Percentiles rank a stretch among this genome's conserved stretches.
Evolutionary conservation across 2,329 filamentous ascomycete genomes (phyloP).

Genomic region (Arthroderma uncinatum): DNA sequence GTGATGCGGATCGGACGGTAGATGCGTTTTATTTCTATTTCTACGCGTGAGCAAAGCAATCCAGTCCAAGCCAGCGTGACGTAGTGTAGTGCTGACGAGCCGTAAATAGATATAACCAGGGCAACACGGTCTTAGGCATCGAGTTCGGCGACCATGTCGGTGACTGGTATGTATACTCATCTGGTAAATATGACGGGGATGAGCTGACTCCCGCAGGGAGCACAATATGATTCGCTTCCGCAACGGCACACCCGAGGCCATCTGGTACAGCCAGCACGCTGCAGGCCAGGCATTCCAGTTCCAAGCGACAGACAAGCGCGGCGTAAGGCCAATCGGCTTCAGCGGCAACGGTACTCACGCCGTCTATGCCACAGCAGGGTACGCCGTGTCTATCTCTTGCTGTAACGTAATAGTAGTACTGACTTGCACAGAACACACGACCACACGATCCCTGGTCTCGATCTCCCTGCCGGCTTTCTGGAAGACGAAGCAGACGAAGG

Average conservation of each 20-base stretch:
- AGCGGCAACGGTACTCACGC: slow-evolving; percentile 53
- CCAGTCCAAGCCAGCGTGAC: background rate
- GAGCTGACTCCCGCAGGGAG: slow-evolving; percentile 37
- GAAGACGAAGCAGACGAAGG: slow-evolving; percentile 47
- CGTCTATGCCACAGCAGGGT: slow-evolving; percentile 49
- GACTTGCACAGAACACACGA: slow-evolving; percentile 42
- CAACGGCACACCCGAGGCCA: slow-evolving; percentile 42
- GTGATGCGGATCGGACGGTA: slow-evolving; percentile 33
- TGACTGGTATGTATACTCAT: slow-evolving; percentile 41
- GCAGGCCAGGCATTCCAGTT: slow-evolving; percentile 55
- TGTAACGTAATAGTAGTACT: background rate
- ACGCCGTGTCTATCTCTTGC: background rate
- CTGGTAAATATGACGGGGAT: no score
- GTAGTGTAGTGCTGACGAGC: background rate
- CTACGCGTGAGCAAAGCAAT: slow-evolving; percentile 36
- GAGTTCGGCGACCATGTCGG: slow-evolving; percentile 52
- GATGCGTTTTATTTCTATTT: slow-evolving; percentile 57
- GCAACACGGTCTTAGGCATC: slow-evolving; percentile 40
- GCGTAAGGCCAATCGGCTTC: slow-evolving; percentile 46
- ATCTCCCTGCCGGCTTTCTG: slow-evolving; percentile 44
- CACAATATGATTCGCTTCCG: slow-evolving; percentile 57
- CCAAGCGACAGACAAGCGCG: slow-evolving; percentile 42
- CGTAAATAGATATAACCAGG: slow-evolving; percentile 40
- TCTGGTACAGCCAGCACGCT: slow-evolving; percentile 55
- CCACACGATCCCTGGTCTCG: slow-evolving; percentile 51